A percentile compares a stretch with the other conserved stretches of the same genome.
phyloP scores from a whole-genome alignment of 345 rosid genomes.

The Theobroma cacao region DNA sequence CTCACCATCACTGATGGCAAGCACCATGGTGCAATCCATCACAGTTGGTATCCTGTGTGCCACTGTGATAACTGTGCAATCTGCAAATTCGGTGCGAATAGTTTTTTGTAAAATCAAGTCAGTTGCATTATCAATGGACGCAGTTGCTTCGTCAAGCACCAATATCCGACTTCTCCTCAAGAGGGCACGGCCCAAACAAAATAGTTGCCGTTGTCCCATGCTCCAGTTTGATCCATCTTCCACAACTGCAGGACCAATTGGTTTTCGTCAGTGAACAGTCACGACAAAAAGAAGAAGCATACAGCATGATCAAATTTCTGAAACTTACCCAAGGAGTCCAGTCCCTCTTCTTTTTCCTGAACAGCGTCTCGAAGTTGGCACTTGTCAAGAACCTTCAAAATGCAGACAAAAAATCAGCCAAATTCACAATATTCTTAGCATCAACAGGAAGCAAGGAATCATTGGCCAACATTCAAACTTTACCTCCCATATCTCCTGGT shows the following conservation, averaged over 20 bases:
- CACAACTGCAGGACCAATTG: constrained; percentile 43
- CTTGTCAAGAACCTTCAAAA: constrained; percentile 66
- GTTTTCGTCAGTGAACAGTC: background rate
- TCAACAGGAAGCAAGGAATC: background rate
- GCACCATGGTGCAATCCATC: constrained; percentile 96
- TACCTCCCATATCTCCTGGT: constrained; percentile 97
- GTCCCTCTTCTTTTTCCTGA: constrained; percentile 68
- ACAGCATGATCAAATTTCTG: background rate
- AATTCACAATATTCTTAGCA: background rate
- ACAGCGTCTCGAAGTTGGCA: constrained; percentile 84
- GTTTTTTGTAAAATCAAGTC: constrained; percentile 84
- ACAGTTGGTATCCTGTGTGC: constrained; percentile 96
- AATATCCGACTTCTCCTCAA: constrained; percentile 76
- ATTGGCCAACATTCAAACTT: background rate
- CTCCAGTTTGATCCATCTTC: constrained; percentile 98
- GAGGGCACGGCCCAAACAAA: constrained; percentile 90
- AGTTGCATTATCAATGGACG: constrained; percentile 90
- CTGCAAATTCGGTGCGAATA: constrained; percentile 69
- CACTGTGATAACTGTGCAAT: constrained; percentile 84
- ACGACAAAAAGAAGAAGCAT: background rate
- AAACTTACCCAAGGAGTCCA: constrained; percentile 68
- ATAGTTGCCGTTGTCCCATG: constrained; percentile 92
- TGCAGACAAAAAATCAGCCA: background rate
- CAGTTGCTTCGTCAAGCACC: constrained; percentile 96
- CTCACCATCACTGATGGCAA: constrained; percentile 83